Base-by-base conservation (phyloP, 306 rosid genomes). In the Quercus ilex region DNA sequence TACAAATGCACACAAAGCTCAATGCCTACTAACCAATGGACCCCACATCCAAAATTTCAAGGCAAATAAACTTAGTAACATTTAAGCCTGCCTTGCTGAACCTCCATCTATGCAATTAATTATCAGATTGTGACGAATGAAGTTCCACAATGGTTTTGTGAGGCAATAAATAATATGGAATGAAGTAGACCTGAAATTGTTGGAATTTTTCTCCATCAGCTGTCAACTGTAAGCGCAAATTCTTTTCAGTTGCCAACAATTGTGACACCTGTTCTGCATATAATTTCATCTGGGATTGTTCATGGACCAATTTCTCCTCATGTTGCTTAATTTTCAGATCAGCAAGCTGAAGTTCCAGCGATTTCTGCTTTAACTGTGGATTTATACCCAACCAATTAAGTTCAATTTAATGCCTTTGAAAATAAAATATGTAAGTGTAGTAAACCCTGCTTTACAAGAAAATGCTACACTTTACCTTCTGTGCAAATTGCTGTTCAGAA, bases 161-260 rank as follows among this genome's bases (percentile, higher is more conserved):
- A 69, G 76, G 75, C 20, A 63, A 80, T 25, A 55, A 12, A 43
- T 33, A 59, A 78, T 60, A 53, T 33, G 73, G 59, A 82, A 78
- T 55, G 41, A 76, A 69, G 73, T 67, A 33, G 49, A 94, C 97
- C 90, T 94, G 99, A 80, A 94, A 94, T 80, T 91, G 99, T 90
- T 91, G 94, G 79, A 92, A 92, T 46, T 94, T 94, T 82, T 92
- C 97, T 81, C 99, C 99, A 86, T 92, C 99, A 69, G 99, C 88
- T 43, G 97, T 88, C 84, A 91, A 86, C 85, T 92, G 97, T 77
- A 86, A 71, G 64, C 92, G 95, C 80, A 94, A 88, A 81, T 84
- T 89, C 87, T 89, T 94, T 84, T 94, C 99, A 19, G 95, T 94
- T 72, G 92, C 79, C 81, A 91, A 84, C 82, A 92, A 83, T 60